Evolutionary conservation across 2,329 filamentous ascomycete species (phyloP).

Genomic region (Tympanopsis confertula): DNA sequence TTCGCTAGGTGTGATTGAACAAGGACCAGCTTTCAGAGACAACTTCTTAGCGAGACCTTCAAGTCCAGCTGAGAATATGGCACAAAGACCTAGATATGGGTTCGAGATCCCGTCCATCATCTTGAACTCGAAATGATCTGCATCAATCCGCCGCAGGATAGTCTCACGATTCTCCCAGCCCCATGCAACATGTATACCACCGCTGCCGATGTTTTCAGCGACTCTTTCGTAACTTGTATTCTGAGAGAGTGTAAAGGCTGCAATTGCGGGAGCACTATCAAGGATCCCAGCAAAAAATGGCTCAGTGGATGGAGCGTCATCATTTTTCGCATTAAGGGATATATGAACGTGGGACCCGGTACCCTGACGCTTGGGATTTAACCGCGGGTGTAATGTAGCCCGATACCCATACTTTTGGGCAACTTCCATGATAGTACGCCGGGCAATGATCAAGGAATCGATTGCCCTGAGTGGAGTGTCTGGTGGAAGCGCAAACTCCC

Average conservation of each 20-base stretch:
- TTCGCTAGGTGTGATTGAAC: too few species aligned
- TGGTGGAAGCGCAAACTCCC: background rate
- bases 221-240: background rate
- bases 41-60: background rate
- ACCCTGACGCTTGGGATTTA: background rate
- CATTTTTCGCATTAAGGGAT: background rate
- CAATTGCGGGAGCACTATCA: background rate
- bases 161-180: background rate
- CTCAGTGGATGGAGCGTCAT: background rate
- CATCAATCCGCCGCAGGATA: background rate
- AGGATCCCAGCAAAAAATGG: background rate
- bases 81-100: background rate
- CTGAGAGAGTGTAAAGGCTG: background rate
- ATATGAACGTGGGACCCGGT: background rate
- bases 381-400: background rate
- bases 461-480: background rate
- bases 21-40: background rate
- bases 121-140: conserved; percentile 1
- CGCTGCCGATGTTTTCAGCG: background rate
- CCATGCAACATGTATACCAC: background rate
- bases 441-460: background rate
- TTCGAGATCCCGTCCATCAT: background rate
- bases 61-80: background rate
- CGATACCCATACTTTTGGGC: background rate
- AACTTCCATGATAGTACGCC: background rate